Base-by-base conservation (phyloP, 306 rosid genomes). In the Herpetospermum pedunculosum region DNA sequence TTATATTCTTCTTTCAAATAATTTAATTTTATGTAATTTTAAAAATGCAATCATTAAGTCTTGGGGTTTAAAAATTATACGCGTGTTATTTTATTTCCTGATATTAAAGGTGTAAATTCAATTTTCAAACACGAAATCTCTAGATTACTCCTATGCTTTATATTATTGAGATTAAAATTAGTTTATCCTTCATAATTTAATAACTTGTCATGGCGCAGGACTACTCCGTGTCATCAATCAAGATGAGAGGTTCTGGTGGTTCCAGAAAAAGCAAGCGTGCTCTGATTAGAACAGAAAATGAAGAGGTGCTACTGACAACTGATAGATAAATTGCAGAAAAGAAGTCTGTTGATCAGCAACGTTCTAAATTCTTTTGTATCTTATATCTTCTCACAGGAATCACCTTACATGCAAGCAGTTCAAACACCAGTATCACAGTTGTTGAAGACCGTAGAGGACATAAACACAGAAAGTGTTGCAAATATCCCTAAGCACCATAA, bases 401-500 rank as follows among this genome's bases (percentile, higher is more conserved):
- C 95, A 77, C 87, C 92, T 72, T 78, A 71, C 80, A 18, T 50
- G 73, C 90, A 78, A 83, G 87, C 74, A 83, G 75, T 86, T 50
- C 91, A 85, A 78, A 84, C 97, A 77, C 96, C 96, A 26, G 88
- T 89, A 40, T 87, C 97, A 60, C 83, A 85, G 84, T 72, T 89
- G 85, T 82, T 88, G 84, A 84, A 86, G 82, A 88, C 88, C 84
- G 95, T 82, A 72, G 91, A 91, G 79, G 84, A 82, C 40, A 74
- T 77, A 28, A 85, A 87, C 79, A 68, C 90, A 30, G 95, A 90
- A 83, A 89, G 83, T 82, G 83, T 72, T 47, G 76, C 83, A 84
- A 87, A 75, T 80, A 89, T 91, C 63, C 94, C 97, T 35, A 84
- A 87, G 84, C 96, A 84, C 76, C 99, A 85, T 74, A 94, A 84